Evolutionary conservation across 768 basidiomycete species (phyloP), one percentile per base, ranked within the genome.

Genomic region (Agrocybe pediades): DNA sequence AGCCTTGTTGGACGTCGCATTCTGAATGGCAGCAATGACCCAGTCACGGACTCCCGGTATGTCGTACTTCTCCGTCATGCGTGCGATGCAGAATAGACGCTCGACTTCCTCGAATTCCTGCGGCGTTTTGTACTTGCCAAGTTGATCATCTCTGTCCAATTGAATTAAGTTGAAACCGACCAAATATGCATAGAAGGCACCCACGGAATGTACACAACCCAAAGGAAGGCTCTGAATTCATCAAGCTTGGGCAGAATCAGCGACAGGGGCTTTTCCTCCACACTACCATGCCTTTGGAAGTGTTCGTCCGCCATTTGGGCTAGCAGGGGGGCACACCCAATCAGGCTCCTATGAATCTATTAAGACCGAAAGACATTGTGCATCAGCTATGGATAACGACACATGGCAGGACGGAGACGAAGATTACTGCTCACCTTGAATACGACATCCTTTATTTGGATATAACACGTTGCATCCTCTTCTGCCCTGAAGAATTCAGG

Each of bases 181-280:
- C 8, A 27, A 7, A 11, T 9, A 30, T 44, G 9, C 29, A 19
- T 6, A 17, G 17, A 9, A 50, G 49, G 49, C 46, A 74, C 81
- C 63, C 68, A 85, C 83, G 74, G 62, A 0, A 78, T 75, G 58
- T 83, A 77, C 42, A 82, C 61, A 2, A 77, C 74, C 80, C 81
- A 84, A 29, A 84, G 65, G 33, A 85, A 71, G 3, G 79, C 80
- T 9, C 78, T 71, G 57, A 78, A 81, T 48, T 82, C 78, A 45
- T 76, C 74, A 26, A 72, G 71, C 9, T 74, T 73, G 29, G 77
- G 71, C 6, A 72, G 71, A 39, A 72, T 69, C 27, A 81, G 70
- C n/a, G 65, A 62, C 29, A 81, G 70, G 2, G 80, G 81, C n/a
- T 74, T 71, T 16, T 58, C 54, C 44, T 67, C 59, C 9, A 56